phyloP scores from a whole-genome alignment of 2,329 filamentous ascomycete genomes.

The Ceratocystis cacaofunesta region DNA sequence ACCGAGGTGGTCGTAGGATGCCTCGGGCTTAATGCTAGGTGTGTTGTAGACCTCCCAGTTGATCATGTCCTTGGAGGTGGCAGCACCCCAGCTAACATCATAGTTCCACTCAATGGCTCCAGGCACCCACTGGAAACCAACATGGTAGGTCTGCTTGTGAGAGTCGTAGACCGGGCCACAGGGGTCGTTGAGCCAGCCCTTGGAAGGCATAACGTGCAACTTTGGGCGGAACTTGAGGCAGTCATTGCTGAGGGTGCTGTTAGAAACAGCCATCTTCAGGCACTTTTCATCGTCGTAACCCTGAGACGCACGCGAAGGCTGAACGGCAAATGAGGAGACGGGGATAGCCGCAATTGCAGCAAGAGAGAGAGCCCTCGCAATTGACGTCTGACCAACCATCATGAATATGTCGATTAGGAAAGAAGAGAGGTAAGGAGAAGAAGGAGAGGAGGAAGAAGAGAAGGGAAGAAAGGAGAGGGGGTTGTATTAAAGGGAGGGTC shows the following conservation, averaged over 20 bases:
- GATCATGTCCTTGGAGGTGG: slow-evolving; percentile 28
- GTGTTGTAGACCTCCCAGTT: slow-evolving; percentile 19
- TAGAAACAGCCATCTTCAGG: slow-evolving; percentile 10
- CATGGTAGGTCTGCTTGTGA: slow-evolving; percentile 29
- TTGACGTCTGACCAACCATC: slow-evolving; percentile 10
- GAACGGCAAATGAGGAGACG: not conserved
- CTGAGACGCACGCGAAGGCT: not conserved
- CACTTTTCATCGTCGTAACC: slow-evolving; percentile 3
- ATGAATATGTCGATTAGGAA: not conserved
- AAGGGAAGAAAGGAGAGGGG: not conserved
- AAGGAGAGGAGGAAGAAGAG: not conserved
- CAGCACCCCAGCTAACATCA: slow-evolving; percentile 24
- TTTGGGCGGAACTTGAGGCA: slow-evolving; percentile 22
- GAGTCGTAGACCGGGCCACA: slow-evolving; percentile 33
- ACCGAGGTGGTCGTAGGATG: slow-evolving; percentile 30
- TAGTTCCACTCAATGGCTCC: slow-evolving; percentile 20
- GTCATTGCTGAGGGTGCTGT: slow-evolving; percentile 11
- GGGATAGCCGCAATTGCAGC: slow-evolving; percentile 7
- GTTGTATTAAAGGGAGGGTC: not conserved
- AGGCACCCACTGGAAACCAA: slow-evolving; percentile 27
- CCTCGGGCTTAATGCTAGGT: slow-evolving; percentile 18
- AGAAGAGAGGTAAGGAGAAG: not conserved
- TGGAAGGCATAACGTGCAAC: slow-evolving; percentile 28
- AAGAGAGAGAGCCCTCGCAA: slow-evolving; percentile 5
- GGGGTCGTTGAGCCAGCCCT: slow-evolving; percentile 29